Conservation (phyloP, 768 basidiomycete species). For the Cytidiella melzeri region DNA sequence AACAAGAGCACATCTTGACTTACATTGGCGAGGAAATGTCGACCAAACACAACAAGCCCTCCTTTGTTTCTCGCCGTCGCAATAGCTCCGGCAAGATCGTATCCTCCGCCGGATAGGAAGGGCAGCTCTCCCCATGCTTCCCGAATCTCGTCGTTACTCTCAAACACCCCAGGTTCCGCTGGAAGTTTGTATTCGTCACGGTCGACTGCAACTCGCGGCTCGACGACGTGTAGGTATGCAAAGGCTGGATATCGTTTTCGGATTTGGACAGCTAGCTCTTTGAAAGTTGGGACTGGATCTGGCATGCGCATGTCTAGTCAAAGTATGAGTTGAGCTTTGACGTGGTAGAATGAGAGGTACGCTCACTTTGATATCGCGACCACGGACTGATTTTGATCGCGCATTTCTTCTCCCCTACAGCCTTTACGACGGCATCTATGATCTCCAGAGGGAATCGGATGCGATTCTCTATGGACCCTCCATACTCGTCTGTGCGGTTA, state of each 20-base stretch:
- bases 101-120: conserved; percentile 20
- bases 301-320: conserved; percentile 39
- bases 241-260: conserved; percentile 33
- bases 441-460: conserved; percentile 41
- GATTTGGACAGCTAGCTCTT: conserved; percentile 39
- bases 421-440: conserved; percentile 31
- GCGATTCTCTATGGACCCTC: conserved; percentile 43
- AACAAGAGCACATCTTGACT: background rate
- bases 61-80: conserved; percentile 13
- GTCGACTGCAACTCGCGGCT: conserved; percentile 17
- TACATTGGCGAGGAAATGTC: conserved; percentile 11
- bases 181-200: conserved; percentile 4
- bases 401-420: conserved; percentile 35
- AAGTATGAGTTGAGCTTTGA: too few species aligned
- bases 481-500: conserved; percentile 42
- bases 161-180: too few species aligned
- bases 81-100: conserved; percentile 15
- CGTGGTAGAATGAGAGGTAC: too few species aligned
- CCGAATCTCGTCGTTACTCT: conserved; percentile 16
- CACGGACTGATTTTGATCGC: conserved; percentile 36
- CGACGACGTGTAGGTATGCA: conserved; percentile 33
- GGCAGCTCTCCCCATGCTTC: conserved; percentile 19
- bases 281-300: conserved; percentile 50
- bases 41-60: conserved; percentile 5
- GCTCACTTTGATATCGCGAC: too few species aligned